Base-by-base conservation (phyloP, 228 moss, liverwort and hornwort species). In the Sphagnum magellanicum region DNA sequence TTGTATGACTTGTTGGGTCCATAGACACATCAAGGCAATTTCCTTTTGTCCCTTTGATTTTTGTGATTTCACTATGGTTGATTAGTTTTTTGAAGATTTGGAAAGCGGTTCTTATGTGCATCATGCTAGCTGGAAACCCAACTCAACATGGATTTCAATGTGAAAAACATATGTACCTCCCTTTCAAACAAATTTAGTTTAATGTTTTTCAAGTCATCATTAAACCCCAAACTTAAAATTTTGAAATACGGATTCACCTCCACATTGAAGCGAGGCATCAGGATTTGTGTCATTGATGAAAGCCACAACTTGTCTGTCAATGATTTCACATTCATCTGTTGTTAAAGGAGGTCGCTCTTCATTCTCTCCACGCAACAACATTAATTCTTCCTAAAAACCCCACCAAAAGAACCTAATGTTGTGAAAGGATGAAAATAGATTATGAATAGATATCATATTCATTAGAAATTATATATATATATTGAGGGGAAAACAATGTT, bases 71-170 rank as follows among this genome's bases (percentile, higher is more conserved):
- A 5, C 46, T 50, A 9, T 74, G 62, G 7, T 74, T 82, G n/a
- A 94, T 49, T 65, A 94, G 61, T 50, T 87, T 86, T 75, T 91
- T 94, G 49, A 94, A 71, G 50, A 94, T 76, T 67, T 83, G 83
- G 72, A 91, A 94, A 61, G 91, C 88, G 51, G 79, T 84, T 64
- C 58, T 82, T 32, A 87, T 50, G 58, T 91, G 89, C 67, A 85
- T 69, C 77, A 81, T 85, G 66, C 84, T 88, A 60, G 76, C 86
- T 94, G 76, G 8, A 16, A 49, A 67, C 48, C 64, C 64, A 64
- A 47, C 49, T 55, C 55, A 55, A 55, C 55, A 32, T 53, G 15
- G 64, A 68, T 51, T 51, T 51, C 50, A 68, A 51, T 53, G 15
- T 68, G 68, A 50, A 16, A 51, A 68, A 51, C 50, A n/a, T 0